Conservation (phyloP, 106 monocot genomes). For the Agapanthus africanus region DNA sequence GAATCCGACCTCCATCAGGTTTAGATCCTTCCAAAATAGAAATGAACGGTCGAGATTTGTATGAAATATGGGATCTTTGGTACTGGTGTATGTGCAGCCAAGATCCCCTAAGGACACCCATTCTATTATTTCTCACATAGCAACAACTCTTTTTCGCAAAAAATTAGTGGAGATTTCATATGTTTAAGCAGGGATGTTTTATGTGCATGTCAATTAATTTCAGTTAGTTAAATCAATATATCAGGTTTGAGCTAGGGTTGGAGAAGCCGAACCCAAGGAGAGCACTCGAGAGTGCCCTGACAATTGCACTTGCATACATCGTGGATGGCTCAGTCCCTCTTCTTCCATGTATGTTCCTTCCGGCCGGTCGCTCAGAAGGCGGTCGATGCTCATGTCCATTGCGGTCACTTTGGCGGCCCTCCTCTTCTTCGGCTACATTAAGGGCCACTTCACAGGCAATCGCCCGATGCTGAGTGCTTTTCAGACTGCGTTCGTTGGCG, state of each 20-base stretch:
- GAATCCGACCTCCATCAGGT: too few relatives aligned
- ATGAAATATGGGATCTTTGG: too few relatives aligned
- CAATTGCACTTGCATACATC: constrained; percentile 65
- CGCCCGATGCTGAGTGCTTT: constrained; percentile 53
- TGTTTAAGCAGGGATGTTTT: too few relatives aligned
- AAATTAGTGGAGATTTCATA: too few relatives aligned
- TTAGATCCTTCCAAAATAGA: too few relatives aligned
- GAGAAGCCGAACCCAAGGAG: constrained; percentile 88
- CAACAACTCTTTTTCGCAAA: too few relatives aligned
- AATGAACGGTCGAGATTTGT: too few relatives aligned
- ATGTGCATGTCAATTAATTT: not conserved
- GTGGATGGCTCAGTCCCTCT: constrained; percentile 73
- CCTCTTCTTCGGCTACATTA: constrained; percentile 83
- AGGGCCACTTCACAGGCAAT: constrained; percentile 68
- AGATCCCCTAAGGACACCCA: too few relatives aligned
- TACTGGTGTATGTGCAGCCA: too few relatives aligned
- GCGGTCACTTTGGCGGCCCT: constrained; percentile 62
- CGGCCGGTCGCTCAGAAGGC: constrained; percentile 27
- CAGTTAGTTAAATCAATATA: too few relatives aligned
- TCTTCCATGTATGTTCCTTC: constrained; percentile 64
- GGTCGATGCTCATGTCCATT: constrained; percentile 54
- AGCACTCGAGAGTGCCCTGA: constrained; percentile 59
- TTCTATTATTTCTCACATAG: too few relatives aligned
- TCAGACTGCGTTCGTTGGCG: constrained; percentile 77
- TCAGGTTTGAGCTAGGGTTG: constrained; percentile 78